Evolutionary conservation across 495 filamentous ascomycete genomes (phyloP), one percentile per base, ranked within the genome.

Genomic region (Chaetomium fimeti): DNA sequence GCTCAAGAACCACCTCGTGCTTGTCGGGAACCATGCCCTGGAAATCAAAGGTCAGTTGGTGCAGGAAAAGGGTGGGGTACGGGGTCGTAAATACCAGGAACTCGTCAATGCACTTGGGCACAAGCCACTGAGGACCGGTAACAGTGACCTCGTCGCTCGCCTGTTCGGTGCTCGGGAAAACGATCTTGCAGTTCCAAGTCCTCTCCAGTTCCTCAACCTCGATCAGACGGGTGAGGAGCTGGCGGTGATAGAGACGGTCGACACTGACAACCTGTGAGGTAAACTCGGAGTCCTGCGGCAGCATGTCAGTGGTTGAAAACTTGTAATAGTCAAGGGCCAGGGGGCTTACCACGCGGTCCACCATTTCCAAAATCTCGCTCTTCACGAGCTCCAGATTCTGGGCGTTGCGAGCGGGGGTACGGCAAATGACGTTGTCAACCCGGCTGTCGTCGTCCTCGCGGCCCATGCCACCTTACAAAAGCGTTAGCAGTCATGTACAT

Each of bases 291-390:
- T 98, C 94, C 82, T 90, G 51, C 22, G n/a, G 49, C 0, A 51
- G 7, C 6, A 45, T 36, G 61, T 69, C 59, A 71, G 69, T 7
- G 43, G 22, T 4, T 25, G 29, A n/a, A 22, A 2, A 24, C n/a
- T n/a, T 12, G 36, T 16, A 48, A 47, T 2, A 40, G n/a, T 12
- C 0, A 0, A 47, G 22, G 40, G 29, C 9, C 32, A 11, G 59
- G 81, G 28, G 42, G 29, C 85, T 79, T 80, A 90, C 88, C 60
- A 88, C 92, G 78, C 96, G 91, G 77, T 98, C 92, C 54, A 98
- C 94, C 94, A 97, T 98, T 71, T 97, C 93, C 83, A 99, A 90
- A 69, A 99, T 99, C 80, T 99, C 94, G 72, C 91, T 90, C 84
- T 98, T 99, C 62, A 99, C 94, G 27, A 97, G 81, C 75, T 99